Conservation (phyloP, 805 yeast species). For the Myxozyma monticola region DNA sequence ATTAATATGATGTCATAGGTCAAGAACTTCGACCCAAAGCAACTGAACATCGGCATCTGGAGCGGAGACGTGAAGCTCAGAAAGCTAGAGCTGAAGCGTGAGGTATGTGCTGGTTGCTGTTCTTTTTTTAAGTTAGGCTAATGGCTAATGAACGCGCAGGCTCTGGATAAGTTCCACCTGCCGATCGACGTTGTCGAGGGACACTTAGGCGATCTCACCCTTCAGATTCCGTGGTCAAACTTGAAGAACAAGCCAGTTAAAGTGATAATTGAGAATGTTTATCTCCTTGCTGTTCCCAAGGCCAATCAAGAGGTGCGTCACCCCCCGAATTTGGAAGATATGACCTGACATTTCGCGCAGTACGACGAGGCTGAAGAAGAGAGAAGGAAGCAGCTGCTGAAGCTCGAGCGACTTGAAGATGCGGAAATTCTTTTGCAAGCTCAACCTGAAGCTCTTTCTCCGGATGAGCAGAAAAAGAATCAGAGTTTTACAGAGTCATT, state of each 20-base stretch:
- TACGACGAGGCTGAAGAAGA: slow-evolving; percentile 62
- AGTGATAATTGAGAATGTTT: slow-evolving; percentile 81
- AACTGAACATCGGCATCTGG: slow-evolving; percentile 94
- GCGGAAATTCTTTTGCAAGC: slow-evolving; percentile 51
- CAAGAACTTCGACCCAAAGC: slow-evolving; percentile 94
- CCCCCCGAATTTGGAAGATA: too few relatives aligned
- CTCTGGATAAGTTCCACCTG: slow-evolving; percentile 78
- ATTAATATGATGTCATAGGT: slow-evolving; percentile 56
- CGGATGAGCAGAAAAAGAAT: slow-evolving; percentile 49
- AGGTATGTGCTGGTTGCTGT: slow-evolving; percentile 40
- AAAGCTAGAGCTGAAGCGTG: slow-evolving; percentile 77
- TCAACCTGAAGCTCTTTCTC: slow-evolving; percentile 41
- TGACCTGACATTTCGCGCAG: neutral
- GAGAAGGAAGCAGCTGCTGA: slow-evolving; percentile 63
- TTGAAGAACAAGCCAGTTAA: slow-evolving; percentile 90
- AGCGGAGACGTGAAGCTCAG: slow-evolving; percentile 89
- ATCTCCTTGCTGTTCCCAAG: slow-evolving; percentile 76
- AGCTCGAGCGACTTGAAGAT: slow-evolving; percentile 65
- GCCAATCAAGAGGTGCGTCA: slow-evolving; percentile 45
- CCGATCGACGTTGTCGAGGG: slow-evolving; percentile 91
- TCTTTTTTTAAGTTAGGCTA: neutral
- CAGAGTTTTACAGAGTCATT: slow-evolving; percentile 85
- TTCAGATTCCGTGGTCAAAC: slow-evolving; percentile 97
- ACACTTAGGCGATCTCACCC: slow-evolving; percentile 79
- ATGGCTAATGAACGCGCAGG: slow-evolving; percentile 39